Base-by-base conservation (phyloP, 768 basidiomycete species). In the Russula lepida region DNA sequence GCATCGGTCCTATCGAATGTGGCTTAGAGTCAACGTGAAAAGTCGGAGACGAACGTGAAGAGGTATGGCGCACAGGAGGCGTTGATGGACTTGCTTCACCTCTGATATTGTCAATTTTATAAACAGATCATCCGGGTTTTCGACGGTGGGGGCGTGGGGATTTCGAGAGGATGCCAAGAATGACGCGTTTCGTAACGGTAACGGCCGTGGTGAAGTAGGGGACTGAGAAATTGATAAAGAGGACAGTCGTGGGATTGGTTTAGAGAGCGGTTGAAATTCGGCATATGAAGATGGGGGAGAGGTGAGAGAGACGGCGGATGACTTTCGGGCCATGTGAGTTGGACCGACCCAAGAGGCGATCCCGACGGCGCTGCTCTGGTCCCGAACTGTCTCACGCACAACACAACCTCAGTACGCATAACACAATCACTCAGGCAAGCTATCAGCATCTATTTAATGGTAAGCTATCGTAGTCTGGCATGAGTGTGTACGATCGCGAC, bases 71-170 rank as follows among this genome's bases (percentile, higher is more conserved):
- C 54, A 89, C 91, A 84, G 81, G 54, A 92, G 73, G 35, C 83
- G 82, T n/a, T 81, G 77, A 68, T 90, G 85, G 39, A 83, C 77
- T 35, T 74, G 71, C 70, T 78, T 87, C 37, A 91, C 84, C 69
- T 92, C 89, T 0, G 81, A 65, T 39, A 93, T 79, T n/a, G 87
- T 82, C 68, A 81, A 77, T 69, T 80, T 84, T 43, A 81, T 74
- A 71, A 92, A 92, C 51, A 92, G 71, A 51, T 88, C 85, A 70
- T 92, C 89, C 0, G 89, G 84, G 63, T 84, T 80, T 54, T 84
- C 54, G 13, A 30, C 15, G 13, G n/a, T 32, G 21, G 48, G 49
- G 15, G 35, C 15, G 27, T 32, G 52, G 2, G 27, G 27, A 11
- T 58, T 32, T 35, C 49, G 27, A 27, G 56, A 15, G 21, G 51